Conservation (phyloP, 768 basidiomycete genomes). For the Boletus pseudo-olivaceus region DNA sequence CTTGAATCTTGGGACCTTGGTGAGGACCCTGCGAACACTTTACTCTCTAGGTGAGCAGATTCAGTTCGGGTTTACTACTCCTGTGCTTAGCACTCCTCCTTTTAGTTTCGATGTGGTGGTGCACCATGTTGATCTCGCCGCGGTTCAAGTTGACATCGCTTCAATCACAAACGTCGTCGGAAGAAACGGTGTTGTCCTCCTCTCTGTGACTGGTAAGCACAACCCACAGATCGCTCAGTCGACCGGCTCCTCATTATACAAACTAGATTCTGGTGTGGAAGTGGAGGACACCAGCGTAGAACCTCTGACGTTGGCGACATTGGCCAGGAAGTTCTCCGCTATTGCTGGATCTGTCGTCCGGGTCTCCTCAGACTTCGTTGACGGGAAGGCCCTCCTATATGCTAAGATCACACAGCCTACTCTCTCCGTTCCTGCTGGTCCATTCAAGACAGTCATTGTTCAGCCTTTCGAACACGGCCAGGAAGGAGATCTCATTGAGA, state of each 20-base stretch:
- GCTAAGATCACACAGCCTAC: slow-evolving; percentile 13
- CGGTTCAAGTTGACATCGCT: slow-evolving; percentile 16
- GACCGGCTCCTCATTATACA: neutral
- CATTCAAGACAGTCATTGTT: slow-evolving; percentile 26
- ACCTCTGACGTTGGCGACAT: slow-evolving; percentile 8
- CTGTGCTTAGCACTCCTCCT: neutral
- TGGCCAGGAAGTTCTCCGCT: slow-evolving; percentile 9
- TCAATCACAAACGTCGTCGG: slow-evolving; percentile 26
- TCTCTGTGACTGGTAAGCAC: slow-evolving; percentile 21
- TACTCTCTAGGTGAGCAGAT: slow-evolving; percentile 10
- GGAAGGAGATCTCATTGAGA: slow-evolving; percentile 27
- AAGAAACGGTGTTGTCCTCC: slow-evolving; percentile 18
- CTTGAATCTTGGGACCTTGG: slow-evolving; percentile 20
- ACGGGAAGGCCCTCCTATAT: slow-evolving; percentile 13
- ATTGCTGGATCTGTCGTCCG: slow-evolving; percentile 13
- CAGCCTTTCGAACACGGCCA: slow-evolving; percentile 25
- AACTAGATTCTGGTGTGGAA: slow-evolving; percentile 14
- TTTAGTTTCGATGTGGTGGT: slow-evolving; percentile 21
- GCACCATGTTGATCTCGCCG: slow-evolving; percentile 19
- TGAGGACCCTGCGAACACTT: neutral
- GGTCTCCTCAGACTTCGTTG: slow-evolving; percentile 10
- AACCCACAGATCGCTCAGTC: neutral
- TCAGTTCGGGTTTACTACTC: accelerated
- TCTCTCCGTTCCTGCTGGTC: slow-evolving; percentile 10
- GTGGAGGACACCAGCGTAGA: slow-evolving; percentile 17